A percentile compares a stretch with the other conserved stretches of the same genome.
Evolutionary conservation across 805 yeast genomes (phyloP).

Genomic region (Candida stauntonica): DNA sequence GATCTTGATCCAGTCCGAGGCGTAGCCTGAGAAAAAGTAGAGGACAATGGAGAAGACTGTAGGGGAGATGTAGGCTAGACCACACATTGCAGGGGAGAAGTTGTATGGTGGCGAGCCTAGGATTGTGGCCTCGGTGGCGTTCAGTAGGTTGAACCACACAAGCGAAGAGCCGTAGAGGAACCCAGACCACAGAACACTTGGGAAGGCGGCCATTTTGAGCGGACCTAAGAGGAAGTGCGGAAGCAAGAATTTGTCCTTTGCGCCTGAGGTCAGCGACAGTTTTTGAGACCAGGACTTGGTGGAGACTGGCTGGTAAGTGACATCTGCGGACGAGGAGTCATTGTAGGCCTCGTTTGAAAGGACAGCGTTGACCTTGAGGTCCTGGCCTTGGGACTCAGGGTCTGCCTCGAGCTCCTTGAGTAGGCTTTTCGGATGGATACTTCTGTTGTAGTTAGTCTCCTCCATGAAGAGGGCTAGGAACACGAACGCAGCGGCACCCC

Average conservation of each 20-base stretch:
- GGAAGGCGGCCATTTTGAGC: constrained; percentile 39
- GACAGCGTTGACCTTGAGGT: constrained; percentile 8
- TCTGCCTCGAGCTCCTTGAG: constrained; percentile 9
- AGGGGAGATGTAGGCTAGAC: constrained; percentile 51
- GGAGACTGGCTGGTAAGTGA: background rate
- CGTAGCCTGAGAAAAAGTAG: constrained; percentile 43
- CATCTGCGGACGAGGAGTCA: constrained; percentile 2
- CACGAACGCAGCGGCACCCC: constrained; percentile 37
- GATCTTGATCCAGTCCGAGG: constrained; percentile 47
- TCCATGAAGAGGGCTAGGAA: constrained; percentile 44
- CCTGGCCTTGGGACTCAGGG: background rate
- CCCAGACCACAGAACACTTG: constrained; percentile 56
- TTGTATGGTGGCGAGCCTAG: constrained; percentile 46
- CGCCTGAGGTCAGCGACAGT: constrained; percentile 39
- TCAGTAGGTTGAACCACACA: constrained; percentile 44
- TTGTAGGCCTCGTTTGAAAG: constrained; percentile 24
- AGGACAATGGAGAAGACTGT: constrained; percentile 41
- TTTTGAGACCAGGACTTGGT: constrained; percentile 38
- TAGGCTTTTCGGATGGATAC: constrained; percentile 13
- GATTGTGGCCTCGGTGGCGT: constrained; percentile 43
- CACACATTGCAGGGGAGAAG: constrained; percentile 42
- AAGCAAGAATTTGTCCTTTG: constrained; percentile 28
- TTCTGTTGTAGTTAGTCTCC: constrained; percentile 46
- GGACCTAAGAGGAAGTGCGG: constrained; percentile 34
- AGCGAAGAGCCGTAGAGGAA: constrained; percentile 45